A percentile compares a stretch with the other conserved stretches of the same genome.
Evolutionary conservation across 2,329 filamentous ascomycete genomes (phyloP).

Genomic region (Alternaria arbusti): DNA sequence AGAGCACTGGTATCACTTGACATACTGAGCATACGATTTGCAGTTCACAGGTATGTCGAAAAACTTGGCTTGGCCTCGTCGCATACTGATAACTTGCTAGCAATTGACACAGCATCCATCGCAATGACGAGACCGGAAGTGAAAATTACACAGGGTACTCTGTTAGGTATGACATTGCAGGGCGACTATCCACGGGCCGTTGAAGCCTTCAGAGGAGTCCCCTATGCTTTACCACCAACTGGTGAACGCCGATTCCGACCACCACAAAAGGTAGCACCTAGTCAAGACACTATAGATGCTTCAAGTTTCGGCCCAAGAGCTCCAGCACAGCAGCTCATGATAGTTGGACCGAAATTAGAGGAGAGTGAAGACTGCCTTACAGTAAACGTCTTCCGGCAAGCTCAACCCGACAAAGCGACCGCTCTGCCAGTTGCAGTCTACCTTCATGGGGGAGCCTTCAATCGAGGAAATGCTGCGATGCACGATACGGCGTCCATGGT

Average conservation of each 20-base stretch:
- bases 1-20: not conserved
- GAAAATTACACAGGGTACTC: conserved; percentile 16
- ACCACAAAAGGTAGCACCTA: conserved; percentile 19
- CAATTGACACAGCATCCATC: not conserved
- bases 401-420: conserved; percentile 1
- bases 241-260: conserved; percentile 26
- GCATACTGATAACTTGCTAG: not conserved
- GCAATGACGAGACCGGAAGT: conserved; percentile 6
- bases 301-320: conserved; percentile 24
- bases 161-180: conserved; percentile 9
- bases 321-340: conserved; percentile 23
- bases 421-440: conserved; percentile 52
- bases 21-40: not conserved
- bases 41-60: not conserved
- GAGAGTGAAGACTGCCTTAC: conserved; percentile 33
- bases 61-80: not conserved
- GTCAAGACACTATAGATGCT: conserved; percentile 18
- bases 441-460: conserved; percentile 70
- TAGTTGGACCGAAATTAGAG: conserved; percentile 14
- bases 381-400: conserved; percentile 27
- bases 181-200: conserved; percentile 7
- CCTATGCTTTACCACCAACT: conserved; percentile 26
- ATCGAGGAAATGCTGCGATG: conserved; percentile 43
- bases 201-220: conserved; percentile 27
- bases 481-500: conserved; percentile 69